phyloP scores from a whole-genome alignment of 2,329 filamentous ascomycete genomes.

The Aspergillus pseudoterreus region DNA sequence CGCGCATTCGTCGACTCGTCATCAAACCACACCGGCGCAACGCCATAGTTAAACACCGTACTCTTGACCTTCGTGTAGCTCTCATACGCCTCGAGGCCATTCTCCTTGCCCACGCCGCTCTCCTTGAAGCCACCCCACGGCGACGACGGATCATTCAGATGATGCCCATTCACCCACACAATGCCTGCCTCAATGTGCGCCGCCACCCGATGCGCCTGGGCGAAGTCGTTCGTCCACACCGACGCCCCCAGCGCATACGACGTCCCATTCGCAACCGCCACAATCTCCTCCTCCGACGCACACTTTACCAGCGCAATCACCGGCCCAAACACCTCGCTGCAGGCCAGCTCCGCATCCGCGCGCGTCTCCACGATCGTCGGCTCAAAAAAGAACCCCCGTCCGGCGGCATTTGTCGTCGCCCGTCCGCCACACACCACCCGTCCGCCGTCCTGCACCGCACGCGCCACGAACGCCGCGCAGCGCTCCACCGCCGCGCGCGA shows the following conservation, averaged over 20 bases:
- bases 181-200: conserved; percentile 49
- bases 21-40: conserved; percentile 65
- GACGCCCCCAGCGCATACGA: conserved; percentile 50
- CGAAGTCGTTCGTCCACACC: conserved; percentile 50
- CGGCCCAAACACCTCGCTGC: conserved; percentile 50
- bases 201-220: conserved; percentile 46
- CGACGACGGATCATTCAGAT: conserved; percentile 68
- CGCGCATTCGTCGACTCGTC: conserved; percentile 55
- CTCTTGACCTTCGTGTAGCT: conserved; percentile 50
- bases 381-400: conserved; percentile 49
- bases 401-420: conserved; percentile 44
- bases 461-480: conserved; percentile 27
- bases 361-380: conserved; percentile 41
- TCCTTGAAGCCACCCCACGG: conserved; percentile 66
- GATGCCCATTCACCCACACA: conserved; percentile 53
- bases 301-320: conserved; percentile 50
- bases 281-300: conserved; percentile 45
- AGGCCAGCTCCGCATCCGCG: conserved; percentile 22
- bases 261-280: conserved; percentile 48
- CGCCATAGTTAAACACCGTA: conserved; percentile 59
- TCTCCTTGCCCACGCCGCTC: conserved; percentile 69
- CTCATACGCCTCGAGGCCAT: conserved; percentile 61
- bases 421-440: conserved; percentile 47
- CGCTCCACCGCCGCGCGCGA: conserved; percentile 43
- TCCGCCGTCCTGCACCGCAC: conserved; percentile 38